Conservation (phyloP, 2,329 filamentous ascomycete species). For the Metarhizium humberi region DNA sequence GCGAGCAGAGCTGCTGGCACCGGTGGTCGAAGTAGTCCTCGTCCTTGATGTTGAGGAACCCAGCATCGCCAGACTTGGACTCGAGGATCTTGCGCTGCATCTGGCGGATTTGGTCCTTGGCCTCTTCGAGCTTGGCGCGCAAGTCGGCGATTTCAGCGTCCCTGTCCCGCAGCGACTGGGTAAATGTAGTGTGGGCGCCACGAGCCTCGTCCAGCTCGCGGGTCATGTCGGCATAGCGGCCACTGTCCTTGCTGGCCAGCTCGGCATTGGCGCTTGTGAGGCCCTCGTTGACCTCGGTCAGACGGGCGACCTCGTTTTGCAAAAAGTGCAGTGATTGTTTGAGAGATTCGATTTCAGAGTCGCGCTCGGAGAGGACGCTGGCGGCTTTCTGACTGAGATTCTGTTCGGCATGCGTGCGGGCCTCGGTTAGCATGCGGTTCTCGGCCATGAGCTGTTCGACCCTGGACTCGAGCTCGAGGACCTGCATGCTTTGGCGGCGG, state of each 20-base stretch:
- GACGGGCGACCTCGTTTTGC: slow-evolving; percentile 69
- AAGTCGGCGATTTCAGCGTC: slow-evolving; percentile 75
- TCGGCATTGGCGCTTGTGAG: slow-evolving; percentile 69
- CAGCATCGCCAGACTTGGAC: slow-evolving; percentile 50
- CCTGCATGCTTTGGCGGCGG: slow-evolving; percentile 94
- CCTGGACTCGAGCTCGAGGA: slow-evolving; percentile 79
- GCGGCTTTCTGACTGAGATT: slow-evolving; percentile 56
- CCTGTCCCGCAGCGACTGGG: slow-evolving; percentile 64
- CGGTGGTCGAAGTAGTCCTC: slow-evolving; percentile 94
- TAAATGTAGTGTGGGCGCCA: slow-evolving; percentile 51
- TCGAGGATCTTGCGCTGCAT: slow-evolving; percentile 45
- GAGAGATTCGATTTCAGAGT: slow-evolving; percentile 77
- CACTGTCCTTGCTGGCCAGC: slow-evolving; percentile 65
- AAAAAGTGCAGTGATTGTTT: slow-evolving; percentile 70
- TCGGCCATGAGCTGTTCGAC: slow-evolving; percentile 80
- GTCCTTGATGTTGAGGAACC: slow-evolving; percentile 72
- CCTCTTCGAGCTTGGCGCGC: slow-evolving; percentile 66
- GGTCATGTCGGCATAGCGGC: slow-evolving; percentile 56
- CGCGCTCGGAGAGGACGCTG: slow-evolving; percentile 66
- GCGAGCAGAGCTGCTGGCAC: slow-evolving; percentile 89
- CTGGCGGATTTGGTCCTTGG: slow-evolving; percentile 51
- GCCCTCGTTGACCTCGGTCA: slow-evolving; percentile 75
- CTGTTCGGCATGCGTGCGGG: slow-evolving; percentile 60
- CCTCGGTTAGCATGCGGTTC: slow-evolving; percentile 70
- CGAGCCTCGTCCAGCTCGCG: slow-evolving; percentile 63